Evolutionary conservation across 2,329 filamentous ascomycete genomes (phyloP).

Genomic region (Ilyonectria robusta): DNA sequence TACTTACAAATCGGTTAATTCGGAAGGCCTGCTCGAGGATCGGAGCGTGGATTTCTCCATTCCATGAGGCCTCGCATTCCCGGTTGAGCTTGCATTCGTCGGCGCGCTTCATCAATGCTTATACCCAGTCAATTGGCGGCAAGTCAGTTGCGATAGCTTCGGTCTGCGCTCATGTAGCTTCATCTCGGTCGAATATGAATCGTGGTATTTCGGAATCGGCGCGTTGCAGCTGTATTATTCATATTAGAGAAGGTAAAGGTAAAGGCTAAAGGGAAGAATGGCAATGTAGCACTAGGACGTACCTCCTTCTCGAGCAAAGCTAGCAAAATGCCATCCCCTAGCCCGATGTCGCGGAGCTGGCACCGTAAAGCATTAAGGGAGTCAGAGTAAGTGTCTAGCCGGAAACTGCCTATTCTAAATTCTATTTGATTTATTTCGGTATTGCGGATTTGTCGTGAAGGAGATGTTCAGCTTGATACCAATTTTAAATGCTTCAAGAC

Average conservation of each 20-base stretch:
- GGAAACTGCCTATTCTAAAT: constrained; percentile 23
- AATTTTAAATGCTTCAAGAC: constrained; percentile 3
- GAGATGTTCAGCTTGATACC: constrained; percentile 18
- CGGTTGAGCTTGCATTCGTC: constrained; percentile 28
- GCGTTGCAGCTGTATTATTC: constrained; percentile 14
- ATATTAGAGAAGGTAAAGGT: constrained; percentile 13
- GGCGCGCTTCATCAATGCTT: constrained; percentile 23
- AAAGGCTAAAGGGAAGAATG: constrained; percentile 4
- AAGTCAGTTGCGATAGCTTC: constrained; percentile 12
- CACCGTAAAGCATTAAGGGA: constrained; percentile 17
- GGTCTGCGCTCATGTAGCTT: constrained; percentile 22
- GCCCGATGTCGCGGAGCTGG: constrained; percentile 18
- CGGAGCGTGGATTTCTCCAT: constrained; percentile 30
- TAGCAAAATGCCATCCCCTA: constrained; percentile 17
- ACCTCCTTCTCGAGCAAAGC: constrained; percentile 25
- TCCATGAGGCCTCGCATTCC: constrained; percentile 34
- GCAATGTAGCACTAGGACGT: constrained; percentile 8
- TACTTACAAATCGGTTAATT: constrained; percentile 13
- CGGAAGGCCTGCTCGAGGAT: constrained; percentile 33
- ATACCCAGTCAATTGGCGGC: constrained; percentile 21
- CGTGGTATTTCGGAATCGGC: constrained; percentile 20
- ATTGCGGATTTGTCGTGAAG: constrained; percentile 26
- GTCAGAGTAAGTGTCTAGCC: constrained; percentile 14
- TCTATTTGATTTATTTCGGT: constrained; percentile 24
- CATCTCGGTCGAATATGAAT: constrained; percentile 19